Evolutionary conservation across 2,329 filamentous ascomycete species (phyloP).

Genomic region (Scopulariopsis brevicaulis): DNA sequence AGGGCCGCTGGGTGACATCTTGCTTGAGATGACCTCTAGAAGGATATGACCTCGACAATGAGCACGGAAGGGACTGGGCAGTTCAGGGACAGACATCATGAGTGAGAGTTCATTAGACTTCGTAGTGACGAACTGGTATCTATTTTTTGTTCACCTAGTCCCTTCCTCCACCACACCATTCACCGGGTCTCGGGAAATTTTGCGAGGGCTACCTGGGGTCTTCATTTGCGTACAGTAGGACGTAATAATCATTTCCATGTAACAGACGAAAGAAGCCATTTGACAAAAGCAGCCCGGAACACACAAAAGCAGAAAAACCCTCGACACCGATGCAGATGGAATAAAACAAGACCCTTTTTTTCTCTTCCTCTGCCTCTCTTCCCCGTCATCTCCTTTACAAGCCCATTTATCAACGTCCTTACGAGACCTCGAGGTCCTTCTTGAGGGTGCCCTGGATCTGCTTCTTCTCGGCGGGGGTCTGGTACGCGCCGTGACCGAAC

Average conservation of each 20-base stretch:
- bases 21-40: no score
- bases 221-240: background rate
- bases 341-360: background rate
- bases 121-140: background rate
- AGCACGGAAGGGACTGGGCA: background rate
- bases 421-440: conserved; percentile 66
- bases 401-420: conserved; percentile 13
- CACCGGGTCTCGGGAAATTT: background rate
- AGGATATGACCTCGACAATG: no score
- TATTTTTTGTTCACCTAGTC: background rate
- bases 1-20: no score
- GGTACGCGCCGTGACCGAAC: conserved; percentile 99
- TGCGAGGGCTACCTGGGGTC: background rate
- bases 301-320: background rate
- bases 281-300: background rate
- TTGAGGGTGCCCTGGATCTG: conserved; percentile 97
- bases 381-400: background rate
- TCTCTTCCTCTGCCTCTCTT: background rate
- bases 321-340: background rate
- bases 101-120: background rate
- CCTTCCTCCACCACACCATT: background rate
- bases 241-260: background rate
- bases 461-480: conserved; percentile 97
- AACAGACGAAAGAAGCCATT: background rate
- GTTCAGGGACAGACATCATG: background rate